These are phyloP conservation scores for Boletus vermiculosoides DNA, from an alignment of 768 basidiomycete genomes.

Conservation along the genomic window DNA sequence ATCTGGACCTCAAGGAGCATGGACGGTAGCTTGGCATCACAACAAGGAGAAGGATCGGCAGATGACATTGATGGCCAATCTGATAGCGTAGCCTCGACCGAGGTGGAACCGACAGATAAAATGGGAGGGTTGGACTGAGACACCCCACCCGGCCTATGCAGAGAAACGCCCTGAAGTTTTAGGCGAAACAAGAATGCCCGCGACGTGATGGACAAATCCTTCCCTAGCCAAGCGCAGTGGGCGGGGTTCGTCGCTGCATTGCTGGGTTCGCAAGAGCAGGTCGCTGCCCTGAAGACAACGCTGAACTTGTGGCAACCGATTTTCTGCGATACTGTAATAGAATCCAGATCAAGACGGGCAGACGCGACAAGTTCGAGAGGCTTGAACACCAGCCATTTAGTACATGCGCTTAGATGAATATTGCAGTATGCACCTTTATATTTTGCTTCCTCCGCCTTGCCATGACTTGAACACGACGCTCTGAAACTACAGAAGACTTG, in stretches of 20 bases:
- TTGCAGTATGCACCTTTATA: conserved; percentile 14
- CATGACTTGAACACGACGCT: conserved; percentile 8
- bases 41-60: conserved; percentile 18
- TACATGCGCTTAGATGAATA: not conserved
- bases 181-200: conserved; percentile 50
- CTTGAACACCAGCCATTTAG: conserved; percentile 12
- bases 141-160: conserved; percentile 44
- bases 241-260: conserved; percentile 42
- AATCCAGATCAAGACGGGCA: conserved; percentile 44
- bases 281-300: conserved; percentile 41
- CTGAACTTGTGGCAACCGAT: conserved; percentile 40
- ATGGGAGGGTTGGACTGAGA: conserved; percentile 27
- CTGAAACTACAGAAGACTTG: conserved; percentile 22
- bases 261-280: conserved; percentile 46
- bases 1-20: conserved; percentile 47
- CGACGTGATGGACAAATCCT: conserved; percentile 34
- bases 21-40: conserved; percentile 59
- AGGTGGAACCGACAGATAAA: conserved; percentile 35
- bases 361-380: conserved; percentile 36
- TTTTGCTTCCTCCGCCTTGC: conserved; percentile 19
- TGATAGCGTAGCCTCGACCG: conserved; percentile 40
- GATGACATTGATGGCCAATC: conserved; percentile 63
- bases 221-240: conserved; percentile 57
- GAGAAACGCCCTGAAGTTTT: conserved; percentile 39
- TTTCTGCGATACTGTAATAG: conserved; percentile 45